Evolutionary conservation across 208 protist species (phyloP), one percentile per base, ranked within the genome.

Genomic region (Leishmania arabica): DNA sequence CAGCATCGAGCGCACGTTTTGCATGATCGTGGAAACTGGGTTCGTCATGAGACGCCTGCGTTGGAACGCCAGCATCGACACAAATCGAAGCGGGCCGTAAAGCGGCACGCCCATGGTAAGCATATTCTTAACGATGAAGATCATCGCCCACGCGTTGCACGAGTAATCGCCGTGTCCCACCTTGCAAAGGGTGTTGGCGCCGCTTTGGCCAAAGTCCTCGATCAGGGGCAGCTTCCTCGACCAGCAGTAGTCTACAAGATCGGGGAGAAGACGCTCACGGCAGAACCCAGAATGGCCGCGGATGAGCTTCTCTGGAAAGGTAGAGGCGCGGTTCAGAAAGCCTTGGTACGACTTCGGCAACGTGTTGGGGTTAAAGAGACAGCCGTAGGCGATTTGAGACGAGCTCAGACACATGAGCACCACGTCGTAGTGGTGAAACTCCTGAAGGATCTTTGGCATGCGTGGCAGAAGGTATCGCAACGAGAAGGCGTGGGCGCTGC

Each of bases 401-500:
- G 92, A 82, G 81, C 90, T 95, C 51, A 92, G 83, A 74, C 91
- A 95, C 93, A 97, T 95, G 47, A 91, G 71, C 56, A 94, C 51
- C 79, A 94, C 86, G 69, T 97, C 95, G 84, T 96, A 97, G 78
- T 97, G 85, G 2, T 87, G 65, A 80, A 97, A 97, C 17, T 86
- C 56, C 58, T 88, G 86, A 17, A 95, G 69, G 19, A 40, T 19
- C 45, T 71, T 66, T 6, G 95, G 95, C 69, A 95, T 81, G 47
- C 64, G 64, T 19, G 91, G 92, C 56, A 93, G 78, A 64, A 97
- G 60, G 80, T 88, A 91, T n/a, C 92, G 81, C 42, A 90, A 83
- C 42, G 64, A 78, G 75, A 96, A 93, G 24, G 84, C 90, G 81
- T 96, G 88, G n/a, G 92, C 77, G 34, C 88, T 91, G 66, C 95